Evolutionary conservation across 768 basidiomycete genomes (phyloP).

Genomic region (Paxillus involutus): DNA sequence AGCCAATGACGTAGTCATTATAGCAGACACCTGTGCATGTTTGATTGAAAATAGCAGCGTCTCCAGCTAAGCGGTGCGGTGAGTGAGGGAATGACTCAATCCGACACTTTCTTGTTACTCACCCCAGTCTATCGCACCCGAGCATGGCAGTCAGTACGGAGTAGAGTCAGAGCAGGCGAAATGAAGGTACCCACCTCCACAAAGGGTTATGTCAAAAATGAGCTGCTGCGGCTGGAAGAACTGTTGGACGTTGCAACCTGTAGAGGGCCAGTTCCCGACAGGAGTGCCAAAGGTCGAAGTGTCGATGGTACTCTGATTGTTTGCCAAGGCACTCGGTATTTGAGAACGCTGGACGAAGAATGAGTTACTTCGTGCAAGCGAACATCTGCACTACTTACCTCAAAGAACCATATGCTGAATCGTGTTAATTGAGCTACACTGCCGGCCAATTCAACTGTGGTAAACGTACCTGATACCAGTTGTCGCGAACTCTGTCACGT

Average conservation of each 20-base stretch:
- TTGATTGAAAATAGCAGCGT: conserved; percentile 48
- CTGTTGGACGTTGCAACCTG: conserved; percentile 49
- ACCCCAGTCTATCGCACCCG: conserved; percentile 29
- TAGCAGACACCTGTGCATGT: conserved; percentile 73
- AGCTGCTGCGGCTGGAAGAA: conserved; percentile 66
- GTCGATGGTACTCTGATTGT: conserved; percentile 50
- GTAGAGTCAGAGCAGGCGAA: conserved; percentile 12
- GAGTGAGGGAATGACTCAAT: conserved; percentile 5
- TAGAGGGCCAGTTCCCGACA: conserved; percentile 63
- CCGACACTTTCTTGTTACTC: conserved; percentile 8
- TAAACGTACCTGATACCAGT: conserved; percentile 60
- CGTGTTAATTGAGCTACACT: not conserved
- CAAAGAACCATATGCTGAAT: conserved; percentile 32
- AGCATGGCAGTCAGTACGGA: conserved; percentile 10
- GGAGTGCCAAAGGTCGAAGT: conserved; percentile 64
- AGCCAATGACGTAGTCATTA: conserved; percentile 64
- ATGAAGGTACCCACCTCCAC: conserved; percentile 46
- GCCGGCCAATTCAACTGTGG: not conserved
- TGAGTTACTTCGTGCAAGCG: not conserved
- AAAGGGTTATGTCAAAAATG: conserved; percentile 74
- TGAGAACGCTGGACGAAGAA: conserved; percentile 29
- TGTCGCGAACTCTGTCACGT: conserved; percentile 68
- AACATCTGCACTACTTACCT: conserved; percentile 14
- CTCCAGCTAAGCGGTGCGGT: conserved; percentile 45
- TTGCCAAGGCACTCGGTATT: conserved; percentile 48